Conservation (phyloP, 768 basidiomycete species). For the Mycena filopes region DNA sequence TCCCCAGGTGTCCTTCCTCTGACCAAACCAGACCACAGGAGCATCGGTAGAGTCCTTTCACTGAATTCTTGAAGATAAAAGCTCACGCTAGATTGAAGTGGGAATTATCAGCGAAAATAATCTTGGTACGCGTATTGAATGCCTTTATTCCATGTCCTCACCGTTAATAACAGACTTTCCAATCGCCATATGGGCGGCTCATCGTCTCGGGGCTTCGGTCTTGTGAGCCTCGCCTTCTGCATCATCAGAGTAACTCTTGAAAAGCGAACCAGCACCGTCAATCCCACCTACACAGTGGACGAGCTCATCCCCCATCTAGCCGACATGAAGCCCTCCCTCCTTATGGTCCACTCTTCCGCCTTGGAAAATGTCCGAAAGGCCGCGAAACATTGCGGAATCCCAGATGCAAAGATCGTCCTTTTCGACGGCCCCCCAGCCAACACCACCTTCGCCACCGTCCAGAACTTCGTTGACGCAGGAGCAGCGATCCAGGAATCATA, state of each 20-base stretch:
- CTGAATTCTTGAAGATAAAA: too few relatives aligned
- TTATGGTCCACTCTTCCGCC: slow-evolving; percentile 11
- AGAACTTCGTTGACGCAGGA: slow-evolving; percentile 13
- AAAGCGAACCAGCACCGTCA: slow-evolving; percentile 6
- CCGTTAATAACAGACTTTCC: slow-evolving; percentile 3
- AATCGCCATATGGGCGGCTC: slow-evolving; percentile 15
- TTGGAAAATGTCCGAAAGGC: background rate
- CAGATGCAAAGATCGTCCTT: background rate
- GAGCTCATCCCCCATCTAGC: background rate
- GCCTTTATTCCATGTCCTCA: background rate
- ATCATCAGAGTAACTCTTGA: background rate
- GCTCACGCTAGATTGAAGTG: too few relatives aligned
- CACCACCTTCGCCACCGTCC: background rate
- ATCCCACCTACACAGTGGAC: slow-evolving; percentile 16
- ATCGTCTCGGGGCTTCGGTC: slow-evolving; percentile 12
- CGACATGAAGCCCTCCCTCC: slow-evolving; percentile 21
- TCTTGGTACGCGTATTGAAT: slow-evolving; percentile 7
- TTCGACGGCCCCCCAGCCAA: background rate
- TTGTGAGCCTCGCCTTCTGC: background rate
- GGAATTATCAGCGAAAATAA: slow-evolving; percentile 18
- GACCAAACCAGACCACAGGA: too few relatives aligned
- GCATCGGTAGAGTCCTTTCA: background rate
- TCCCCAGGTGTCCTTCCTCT: too few relatives aligned
- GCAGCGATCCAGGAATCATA: background rate
- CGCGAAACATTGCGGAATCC: background rate